Base-by-base conservation (phyloP, 331 rosid genomes). In the Spiraea crenata region DNA sequence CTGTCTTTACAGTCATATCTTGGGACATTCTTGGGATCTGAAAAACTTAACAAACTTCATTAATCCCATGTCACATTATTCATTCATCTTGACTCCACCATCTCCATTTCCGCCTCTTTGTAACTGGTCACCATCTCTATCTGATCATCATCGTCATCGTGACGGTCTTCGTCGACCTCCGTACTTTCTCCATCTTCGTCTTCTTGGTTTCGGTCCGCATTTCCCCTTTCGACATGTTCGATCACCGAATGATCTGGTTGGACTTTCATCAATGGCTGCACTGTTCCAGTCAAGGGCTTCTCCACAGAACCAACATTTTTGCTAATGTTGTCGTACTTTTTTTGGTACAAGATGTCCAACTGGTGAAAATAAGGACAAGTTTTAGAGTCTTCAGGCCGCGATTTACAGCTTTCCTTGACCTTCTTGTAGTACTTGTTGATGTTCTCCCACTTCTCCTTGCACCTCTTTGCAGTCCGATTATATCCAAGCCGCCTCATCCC, bases 391-490 rank as follows among this genome's bases (percentile, higher is more conserved):
- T 85, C 90, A 4, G 85, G 85, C 75, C 98, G 76, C 35, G 76
- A 78, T 63, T 75, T 91, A 82, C 72, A 83, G 45, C 87, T 85
- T 15, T 86, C 98, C 63, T 88, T 95, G 49, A 91, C 88, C 60
- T 88, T 95, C 88, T 91, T 95, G 87, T 81, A 95, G 83, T 95
- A 95, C 83, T 91, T 91, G 92, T 91, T 95, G 70, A 95, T 95
- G 84, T 91, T 95, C 82, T 95, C 98, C 96, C 99, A 95, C 48
- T 95, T 95, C 85, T 95, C 99, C 65, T 95, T 95, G 86, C 99
- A 95, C 61, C 97, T 89, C 83, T 89, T 95, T 0, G 99, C 17
- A 65, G 75, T 95, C 58, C 97, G 75, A 10, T 77, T 76, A 76
- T 89, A 95, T 2, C 98, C 99, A 5, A 86, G 70, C 72, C 78